Evolutionary conservation across 768 basidiomycete genomes (phyloP).

Genomic region (Pulveroboletus sp.): DNA sequence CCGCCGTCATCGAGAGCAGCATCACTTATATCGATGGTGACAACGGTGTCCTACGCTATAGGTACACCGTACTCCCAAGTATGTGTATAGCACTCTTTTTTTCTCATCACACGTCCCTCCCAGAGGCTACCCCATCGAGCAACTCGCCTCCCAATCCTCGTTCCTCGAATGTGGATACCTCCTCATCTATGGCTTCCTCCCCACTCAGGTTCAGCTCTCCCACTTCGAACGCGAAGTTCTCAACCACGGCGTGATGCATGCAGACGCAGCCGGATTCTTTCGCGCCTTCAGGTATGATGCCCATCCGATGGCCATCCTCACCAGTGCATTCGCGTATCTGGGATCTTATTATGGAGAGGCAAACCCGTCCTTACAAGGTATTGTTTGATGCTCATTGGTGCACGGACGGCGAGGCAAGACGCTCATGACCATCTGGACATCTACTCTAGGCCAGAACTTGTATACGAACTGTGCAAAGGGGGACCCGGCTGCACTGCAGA

Average conservation of each 20-base stretch:
- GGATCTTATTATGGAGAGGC: slow-evolving; percentile 86
- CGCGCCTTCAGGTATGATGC: slow-evolving; percentile 82
- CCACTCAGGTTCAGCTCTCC: slow-evolving; percentile 52
- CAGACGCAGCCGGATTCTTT: slow-evolving; percentile 66
- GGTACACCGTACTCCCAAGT: slow-evolving; percentile 35
- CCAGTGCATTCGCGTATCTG: slow-evolving; percentile 81
- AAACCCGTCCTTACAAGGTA: slow-evolving; percentile 83
- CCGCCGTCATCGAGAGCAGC: slow-evolving; percentile 70
- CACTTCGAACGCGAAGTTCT: slow-evolving; percentile 72
- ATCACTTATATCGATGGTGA: slow-evolving; percentile 94
- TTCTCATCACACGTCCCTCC: neutral
- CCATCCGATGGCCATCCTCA: slow-evolving; percentile 89
- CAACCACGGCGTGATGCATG: slow-evolving; percentile 66
- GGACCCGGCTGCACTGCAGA: slow-evolving; percentile 57
- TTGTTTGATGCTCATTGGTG: neutral
- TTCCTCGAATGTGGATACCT: slow-evolving; percentile 85
- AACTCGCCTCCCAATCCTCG: slow-evolving; percentile 72
- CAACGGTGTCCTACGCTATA: slow-evolving; percentile 75
- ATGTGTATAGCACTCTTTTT: neutral
- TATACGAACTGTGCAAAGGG: slow-evolving; percentile 69
- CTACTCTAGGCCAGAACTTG: slow-evolving; percentile 60
- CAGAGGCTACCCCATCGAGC: slow-evolving; percentile 91
- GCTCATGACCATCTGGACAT: neutral
- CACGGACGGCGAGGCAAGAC: neutral
- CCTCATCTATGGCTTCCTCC: slow-evolving; percentile 82